Evolutionary conservation across 495 filamentous ascomycete species (phyloP), one percentile per base, ranked within the genome.

Genomic region (Tricharina praecox): DNA sequence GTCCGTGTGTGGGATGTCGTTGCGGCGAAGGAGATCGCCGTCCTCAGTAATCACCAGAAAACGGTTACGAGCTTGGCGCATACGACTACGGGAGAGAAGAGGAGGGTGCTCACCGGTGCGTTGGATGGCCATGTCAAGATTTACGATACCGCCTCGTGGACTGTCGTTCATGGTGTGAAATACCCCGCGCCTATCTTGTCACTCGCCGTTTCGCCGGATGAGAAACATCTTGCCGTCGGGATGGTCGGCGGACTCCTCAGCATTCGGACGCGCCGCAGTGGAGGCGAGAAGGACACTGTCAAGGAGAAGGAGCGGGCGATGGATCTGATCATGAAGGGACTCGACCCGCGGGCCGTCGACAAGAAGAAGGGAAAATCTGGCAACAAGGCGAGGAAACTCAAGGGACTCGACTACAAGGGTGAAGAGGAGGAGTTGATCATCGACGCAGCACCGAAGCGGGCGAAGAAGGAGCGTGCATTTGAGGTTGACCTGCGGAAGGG

Each of bases 121-220:
- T 68, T 99, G 25, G 90, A 99, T 63, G 92, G 92, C 11, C 90
- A 95, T 60, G 73, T 99, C 64, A 99, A 99, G 67, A 73, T 96
- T 30, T 94, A 88, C 52, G 88, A 96, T 64, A 90, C 86, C 1
- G 74, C 75, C 0, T 74, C 70, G 23, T 99, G 92, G 92, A 88
- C 93, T 59, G 77, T 96, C 3, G 85, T 94, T 3, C 77, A 82
- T 23, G 87, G 85, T 28, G 77, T 81, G 42, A 96, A 95, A 63
- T 99, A 95, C 65, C 78, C 83, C 0, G 77, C 80, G 0, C 90
- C 92, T 0, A 79, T 99, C 50, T 74, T 96, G 1, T 81, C 87
- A 2, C 69, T 96, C 44, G 70, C 68, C 48, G 78, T 88, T 45
- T 73, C 72, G 20, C 82, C 85, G 54, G 85, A 93, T 55, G 75